phyloP scores from a whole-genome alignment of 1,139 yeast species.

The Kodamaea sp. region DNA sequence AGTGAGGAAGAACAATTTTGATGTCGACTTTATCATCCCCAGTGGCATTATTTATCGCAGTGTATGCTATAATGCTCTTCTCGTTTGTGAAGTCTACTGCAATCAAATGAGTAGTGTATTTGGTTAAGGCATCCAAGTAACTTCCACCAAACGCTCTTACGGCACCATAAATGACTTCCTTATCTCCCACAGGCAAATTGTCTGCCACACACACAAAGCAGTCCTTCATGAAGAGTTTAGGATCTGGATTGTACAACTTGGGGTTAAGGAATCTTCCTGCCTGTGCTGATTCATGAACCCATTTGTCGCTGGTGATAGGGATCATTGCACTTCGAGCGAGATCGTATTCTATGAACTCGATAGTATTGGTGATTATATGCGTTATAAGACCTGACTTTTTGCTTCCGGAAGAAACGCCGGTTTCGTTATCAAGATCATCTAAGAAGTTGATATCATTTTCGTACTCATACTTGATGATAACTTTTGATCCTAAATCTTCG shows the following conservation, averaged over 20 bases:
- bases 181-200: slow-evolving; percentile 58
- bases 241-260: slow-evolving; percentile 66
- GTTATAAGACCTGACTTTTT: slow-evolving; percentile 43
- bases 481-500: slow-evolving; percentile 25
- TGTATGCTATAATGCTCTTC: slow-evolving; percentile 43
- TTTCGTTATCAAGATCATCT: slow-evolving; percentile 11
- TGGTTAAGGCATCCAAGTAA: slow-evolving; percentile 61
- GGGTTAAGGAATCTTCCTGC: slow-evolving; percentile 50
- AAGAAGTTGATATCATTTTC: slow-evolving; percentile 28
- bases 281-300: slow-evolving; percentile 58
- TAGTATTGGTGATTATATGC: slow-evolving; percentile 58
- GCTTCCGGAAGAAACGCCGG: slow-evolving; percentile 49
- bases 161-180: slow-evolving; percentile 65
- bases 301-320: slow-evolving; percentile 66
- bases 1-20: slow-evolving; percentile 69
- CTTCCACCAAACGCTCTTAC: slow-evolving; percentile 77
- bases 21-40: slow-evolving; percentile 38
- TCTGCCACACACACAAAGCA: slow-evolving; percentile 63
- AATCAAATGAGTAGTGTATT: slow-evolving; percentile 76
- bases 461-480: slow-evolving; percentile 24
- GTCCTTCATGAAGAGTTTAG: slow-evolving; percentile 61
- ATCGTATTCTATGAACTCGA: slow-evolving; percentile 57
- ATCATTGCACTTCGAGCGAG: slow-evolving; percentile 55
- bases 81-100: slow-evolving; percentile 57
- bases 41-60: slow-evolving; percentile 36